Evolutionary conservation across 23 red algal species (phyloP).

Genomic region (Gracilariopsis chorda): DNA sequence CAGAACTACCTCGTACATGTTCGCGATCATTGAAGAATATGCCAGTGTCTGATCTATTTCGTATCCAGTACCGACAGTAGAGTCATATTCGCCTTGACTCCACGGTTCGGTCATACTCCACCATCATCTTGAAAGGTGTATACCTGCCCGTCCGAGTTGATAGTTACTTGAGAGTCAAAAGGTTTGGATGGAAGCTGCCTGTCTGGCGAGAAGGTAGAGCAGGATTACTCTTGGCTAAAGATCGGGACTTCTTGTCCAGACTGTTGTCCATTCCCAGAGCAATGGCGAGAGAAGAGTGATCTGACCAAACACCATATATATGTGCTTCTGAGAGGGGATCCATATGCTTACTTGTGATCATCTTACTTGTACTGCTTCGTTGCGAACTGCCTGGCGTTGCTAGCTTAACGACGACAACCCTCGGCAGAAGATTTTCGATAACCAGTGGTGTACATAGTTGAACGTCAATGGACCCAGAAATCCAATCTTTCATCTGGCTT

Average conservation of each 20-base stretch:
- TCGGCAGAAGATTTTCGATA: constrained; percentile 58
- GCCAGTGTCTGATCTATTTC: constrained; percentile 71
- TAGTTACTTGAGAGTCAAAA: constrained; percentile 2
- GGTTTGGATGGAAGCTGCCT: constrained; percentile 37
- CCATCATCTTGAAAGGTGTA: constrained; percentile 28
- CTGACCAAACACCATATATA: constrained; percentile 47
- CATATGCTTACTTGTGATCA: constrained; percentile 22
- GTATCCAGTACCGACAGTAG: constrained; percentile 77
- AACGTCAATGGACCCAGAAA: constrained; percentile 38
- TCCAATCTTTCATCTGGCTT: background rate
- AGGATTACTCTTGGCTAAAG: background rate
- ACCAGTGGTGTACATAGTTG: constrained; percentile 63
- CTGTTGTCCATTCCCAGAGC: constrained; percentile 56
- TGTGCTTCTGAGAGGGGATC: constrained; percentile 60
- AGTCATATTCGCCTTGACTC: constrained; percentile 21
- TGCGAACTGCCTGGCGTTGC: constrained; percentile 7
- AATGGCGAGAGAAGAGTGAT: constrained; percentile 25
- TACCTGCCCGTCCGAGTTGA: constrained; percentile 31
- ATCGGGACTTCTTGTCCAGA: background rate
- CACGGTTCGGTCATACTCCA: constrained; percentile 19
- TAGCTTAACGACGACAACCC: constrained; percentile 28
- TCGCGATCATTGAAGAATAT: constrained; percentile 47
- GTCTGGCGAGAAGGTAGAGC: background rate
- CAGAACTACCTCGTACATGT: background rate
- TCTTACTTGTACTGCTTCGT: background rate